Evolutionary conservation across 352 stramenopile species (phyloP).

Genomic region (Phytophthora brassicae): DNA sequence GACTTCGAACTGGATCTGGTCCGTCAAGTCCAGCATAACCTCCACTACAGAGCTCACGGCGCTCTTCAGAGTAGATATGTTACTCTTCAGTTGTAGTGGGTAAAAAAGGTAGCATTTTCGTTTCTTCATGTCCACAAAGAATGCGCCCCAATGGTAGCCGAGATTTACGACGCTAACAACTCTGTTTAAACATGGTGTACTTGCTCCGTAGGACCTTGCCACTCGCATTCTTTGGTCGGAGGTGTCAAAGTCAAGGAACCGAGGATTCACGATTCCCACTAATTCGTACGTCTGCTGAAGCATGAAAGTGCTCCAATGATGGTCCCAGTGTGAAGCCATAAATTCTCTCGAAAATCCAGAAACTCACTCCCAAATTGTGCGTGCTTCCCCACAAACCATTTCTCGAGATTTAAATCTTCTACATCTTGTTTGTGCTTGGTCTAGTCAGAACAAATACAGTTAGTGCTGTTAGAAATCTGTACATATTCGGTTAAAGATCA

Average conservation of each 20-base stretch:
- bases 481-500: background rate
- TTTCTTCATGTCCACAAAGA: background rate
- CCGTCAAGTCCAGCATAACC: constrained; percentile 4
- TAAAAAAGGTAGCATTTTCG: constrained; percentile 1
- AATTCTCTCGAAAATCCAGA: constrained; percentile 1
- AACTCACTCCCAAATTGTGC: background rate
- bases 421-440: background rate
- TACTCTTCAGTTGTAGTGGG: background rate
- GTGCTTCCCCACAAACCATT: constrained; percentile 1
- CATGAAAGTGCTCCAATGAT: constrained; percentile 1
- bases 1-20: constrained; percentile 3
- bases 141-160: background rate
- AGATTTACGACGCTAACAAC: constrained; percentile 3
- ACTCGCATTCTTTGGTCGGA: background rate
- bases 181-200: background rate
- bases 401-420: background rate
- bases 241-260: constrained; percentile 1
- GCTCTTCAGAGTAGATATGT: background rate
- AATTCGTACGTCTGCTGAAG: background rate
- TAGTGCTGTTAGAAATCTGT: background rate
- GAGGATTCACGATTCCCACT: background rate
- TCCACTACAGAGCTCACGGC: background rate
- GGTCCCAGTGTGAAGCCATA: constrained; percentile 1
- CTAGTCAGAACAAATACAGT: background rate
- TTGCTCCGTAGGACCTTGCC: background rate